Evolutionary conservation across 2,329 filamentous ascomycete species (phyloP).

Genomic region (Paraconiothyrium brasiliense): DNA sequence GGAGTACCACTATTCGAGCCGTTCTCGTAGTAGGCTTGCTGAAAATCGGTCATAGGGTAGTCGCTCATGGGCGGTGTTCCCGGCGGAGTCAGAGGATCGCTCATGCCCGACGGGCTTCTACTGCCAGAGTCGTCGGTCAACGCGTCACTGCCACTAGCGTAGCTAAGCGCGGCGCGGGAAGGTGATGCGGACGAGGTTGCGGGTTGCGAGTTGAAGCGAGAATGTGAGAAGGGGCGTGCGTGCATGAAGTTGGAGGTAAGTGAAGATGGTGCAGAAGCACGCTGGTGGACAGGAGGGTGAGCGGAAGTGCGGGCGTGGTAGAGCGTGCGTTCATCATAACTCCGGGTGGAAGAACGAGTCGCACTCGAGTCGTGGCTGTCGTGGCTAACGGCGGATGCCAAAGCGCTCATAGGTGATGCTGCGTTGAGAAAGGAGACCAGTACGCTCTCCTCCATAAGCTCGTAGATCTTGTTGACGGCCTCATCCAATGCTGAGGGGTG

Average conservation of each 20-base stretch:
- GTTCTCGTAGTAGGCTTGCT: conserved; percentile 47
- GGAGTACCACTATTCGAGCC: conserved; percentile 46
- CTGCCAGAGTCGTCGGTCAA: conserved; percentile 72
- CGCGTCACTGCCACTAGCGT: conserved; percentile 55
- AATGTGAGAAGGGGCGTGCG: conserved; percentile 46
- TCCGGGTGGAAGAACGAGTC: conserved; percentile 50
- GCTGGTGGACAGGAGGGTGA: conserved; percentile 44
- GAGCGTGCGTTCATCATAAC: conserved; percentile 52
- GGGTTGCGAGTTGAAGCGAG: conserved; percentile 49
- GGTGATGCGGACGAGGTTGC: conserved; percentile 42
- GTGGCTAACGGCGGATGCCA: conserved; percentile 50
- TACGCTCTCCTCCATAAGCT: conserved; percentile 97
- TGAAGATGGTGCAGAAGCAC: conserved; percentile 52
- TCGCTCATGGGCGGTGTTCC: conserved; percentile 75
- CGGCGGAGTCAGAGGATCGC: conserved; percentile 77
- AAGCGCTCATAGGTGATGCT: conserved; percentile 61
- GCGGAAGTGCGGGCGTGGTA: conserved; percentile 39
- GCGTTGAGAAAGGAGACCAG: conserved; percentile 89
- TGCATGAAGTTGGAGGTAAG: conserved; percentile 50
- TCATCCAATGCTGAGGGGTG: conserved; percentile 79
- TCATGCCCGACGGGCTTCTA: conserved; percentile 57
- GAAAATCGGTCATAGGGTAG: conserved; percentile 57
- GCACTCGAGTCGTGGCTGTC: conserved; percentile 53
- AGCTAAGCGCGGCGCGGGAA: conserved; percentile 42
- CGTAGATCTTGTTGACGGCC: conserved; percentile 88